These are phyloP conservation scores for Pyrenula massariospora DNA, from an alignment of 495 filamentous ascomycete species.

Conservation along the genomic window DNA sequence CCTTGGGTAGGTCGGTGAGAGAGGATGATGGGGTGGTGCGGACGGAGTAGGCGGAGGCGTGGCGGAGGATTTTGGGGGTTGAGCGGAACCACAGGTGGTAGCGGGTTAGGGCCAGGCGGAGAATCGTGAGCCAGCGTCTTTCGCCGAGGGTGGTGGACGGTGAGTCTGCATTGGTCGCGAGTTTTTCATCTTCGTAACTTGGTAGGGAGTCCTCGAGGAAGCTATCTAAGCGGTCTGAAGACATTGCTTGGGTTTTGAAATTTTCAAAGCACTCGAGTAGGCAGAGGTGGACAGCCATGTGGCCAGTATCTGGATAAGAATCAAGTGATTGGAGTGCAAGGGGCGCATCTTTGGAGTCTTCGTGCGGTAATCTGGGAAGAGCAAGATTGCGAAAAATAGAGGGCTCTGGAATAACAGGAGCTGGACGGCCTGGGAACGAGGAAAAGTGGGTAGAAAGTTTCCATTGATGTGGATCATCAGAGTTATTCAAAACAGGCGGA, in stretches of 20 bases:
- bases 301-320: background rate
- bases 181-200: background rate
- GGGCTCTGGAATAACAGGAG: background rate
- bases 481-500: background rate
- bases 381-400: background rate
- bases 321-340: background rate
- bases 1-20: background rate
- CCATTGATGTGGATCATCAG: background rate
- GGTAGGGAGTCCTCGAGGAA: background rate
- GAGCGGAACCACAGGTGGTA: background rate
- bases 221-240: background rate
- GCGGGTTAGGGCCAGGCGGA: background rate
- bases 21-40: background rate
- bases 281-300: background rate
- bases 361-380: background rate
- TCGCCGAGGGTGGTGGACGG: background rate
- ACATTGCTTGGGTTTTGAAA: background rate
- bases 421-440: background rate
- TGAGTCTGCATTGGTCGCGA: background rate
- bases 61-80: background rate
- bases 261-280: background rate
- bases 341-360: background rate
- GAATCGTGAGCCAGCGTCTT: background rate
- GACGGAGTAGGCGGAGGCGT: background rate
- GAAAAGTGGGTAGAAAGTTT: background rate